Percentiles rank a stretch among this genome's conserved stretches.
phyloP scores from a whole-genome alignment of 441 rosid species.

The Erodium chrysanthum region DNA sequence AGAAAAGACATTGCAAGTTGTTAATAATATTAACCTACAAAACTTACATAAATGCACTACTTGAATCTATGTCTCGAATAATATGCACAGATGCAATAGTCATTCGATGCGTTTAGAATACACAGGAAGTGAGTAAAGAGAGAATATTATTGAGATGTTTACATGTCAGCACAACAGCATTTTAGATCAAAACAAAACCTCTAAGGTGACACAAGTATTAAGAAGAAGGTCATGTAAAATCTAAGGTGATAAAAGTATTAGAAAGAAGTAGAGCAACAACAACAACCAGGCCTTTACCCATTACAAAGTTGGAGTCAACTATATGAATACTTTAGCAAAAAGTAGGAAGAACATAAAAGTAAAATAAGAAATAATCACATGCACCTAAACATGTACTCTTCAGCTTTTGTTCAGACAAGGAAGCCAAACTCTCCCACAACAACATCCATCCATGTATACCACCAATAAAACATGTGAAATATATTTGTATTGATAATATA shows the following conservation, averaged over 20 bases:
- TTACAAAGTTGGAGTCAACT: background rate
- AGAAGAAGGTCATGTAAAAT: background rate
- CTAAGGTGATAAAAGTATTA: background rate
- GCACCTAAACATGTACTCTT: background rate
- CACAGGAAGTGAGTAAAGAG: background rate
- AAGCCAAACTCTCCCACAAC: slow-evolving; percentile 1
- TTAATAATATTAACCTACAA: slow-evolving; percentile 18
- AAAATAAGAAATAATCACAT: background rate
- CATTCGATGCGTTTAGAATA: background rate
- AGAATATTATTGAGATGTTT: slow-evolving; percentile 4
- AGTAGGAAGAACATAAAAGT: background rate
- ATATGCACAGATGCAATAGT: background rate
- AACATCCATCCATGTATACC: slow-evolving; percentile 4
- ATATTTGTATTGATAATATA: slow-evolving; percentile 4
- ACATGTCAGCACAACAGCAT: slow-evolving; percentile 3
- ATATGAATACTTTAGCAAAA: background rate
- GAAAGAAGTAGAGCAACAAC: background rate
- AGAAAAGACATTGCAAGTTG: slow-evolving; percentile 21
- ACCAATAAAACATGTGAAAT: slow-evolving; percentile 3
- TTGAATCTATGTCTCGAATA: slow-evolving; percentile 3
- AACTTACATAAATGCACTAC: slow-evolving; percentile 7
- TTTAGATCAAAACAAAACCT: slow-evolving; percentile 1
- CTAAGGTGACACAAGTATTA: background rate
- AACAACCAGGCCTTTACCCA: background rate
- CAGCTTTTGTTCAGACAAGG: background rate